Conservation (phyloP, 495 filamentous ascomycete genomes). For the Geoglossum glabrum region DNA sequence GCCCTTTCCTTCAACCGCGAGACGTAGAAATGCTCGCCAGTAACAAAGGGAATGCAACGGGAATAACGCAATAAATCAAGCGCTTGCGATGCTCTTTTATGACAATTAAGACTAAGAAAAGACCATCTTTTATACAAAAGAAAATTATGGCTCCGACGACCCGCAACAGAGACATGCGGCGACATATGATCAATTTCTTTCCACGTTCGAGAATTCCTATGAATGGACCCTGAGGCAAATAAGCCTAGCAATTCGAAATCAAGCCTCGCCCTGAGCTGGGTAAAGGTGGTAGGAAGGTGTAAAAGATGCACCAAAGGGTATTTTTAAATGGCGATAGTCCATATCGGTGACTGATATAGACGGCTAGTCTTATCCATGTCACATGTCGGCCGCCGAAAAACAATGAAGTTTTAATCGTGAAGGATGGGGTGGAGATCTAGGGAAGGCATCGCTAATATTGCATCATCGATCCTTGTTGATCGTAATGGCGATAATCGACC, state of each 20-base stretch:
- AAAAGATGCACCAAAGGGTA: neutral
- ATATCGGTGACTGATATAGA: neutral
- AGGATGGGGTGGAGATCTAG: neutral
- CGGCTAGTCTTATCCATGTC: neutral
- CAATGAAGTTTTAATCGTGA: neutral
- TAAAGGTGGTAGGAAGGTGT: neutral
- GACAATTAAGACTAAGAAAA: neutral
- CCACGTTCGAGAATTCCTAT: neutral
- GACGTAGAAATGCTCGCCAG: neutral
- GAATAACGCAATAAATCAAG: neutral
- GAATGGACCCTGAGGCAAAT: neutral
- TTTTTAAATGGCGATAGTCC: neutral
- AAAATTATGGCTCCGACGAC: neutral
- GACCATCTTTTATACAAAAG: neutral
- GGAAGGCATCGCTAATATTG: neutral
- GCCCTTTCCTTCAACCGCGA: neutral
- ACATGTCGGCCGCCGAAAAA: neutral
- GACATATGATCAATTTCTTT: neutral
- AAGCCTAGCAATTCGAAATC: neutral
- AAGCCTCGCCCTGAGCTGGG: neutral
- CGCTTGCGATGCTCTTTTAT: slow-evolving; percentile 3
- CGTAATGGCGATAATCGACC: neutral
- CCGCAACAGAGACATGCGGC: neutral
- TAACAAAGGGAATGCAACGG: neutral
- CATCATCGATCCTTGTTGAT: neutral